Percentiles rank a stretch among this genome's conserved stretches.
These are phyloP conservation scores for Talaromyces sp. DNA, from an alignment of 2,329 filamentous ascomycete species.

Conservation along the genomic window DNA sequence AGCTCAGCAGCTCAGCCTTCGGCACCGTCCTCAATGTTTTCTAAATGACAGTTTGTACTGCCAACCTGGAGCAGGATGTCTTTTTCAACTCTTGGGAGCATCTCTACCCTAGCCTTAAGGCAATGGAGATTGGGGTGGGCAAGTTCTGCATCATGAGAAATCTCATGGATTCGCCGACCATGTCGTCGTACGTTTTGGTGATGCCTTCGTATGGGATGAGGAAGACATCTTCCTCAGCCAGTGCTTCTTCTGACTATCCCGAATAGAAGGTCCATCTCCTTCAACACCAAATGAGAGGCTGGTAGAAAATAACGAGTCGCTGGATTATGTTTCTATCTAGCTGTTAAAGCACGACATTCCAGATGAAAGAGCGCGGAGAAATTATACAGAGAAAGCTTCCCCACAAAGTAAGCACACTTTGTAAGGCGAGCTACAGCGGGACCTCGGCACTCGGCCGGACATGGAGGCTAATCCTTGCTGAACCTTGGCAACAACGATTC, in stretches of 20 bases:
- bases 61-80: not conserved
- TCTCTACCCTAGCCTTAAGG: not conserved
- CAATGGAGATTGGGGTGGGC: not conserved
- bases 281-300: not conserved
- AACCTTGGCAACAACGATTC: not conserved
- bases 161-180: not conserved
- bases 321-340: not conserved
- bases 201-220: not conserved
- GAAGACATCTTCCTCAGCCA: not conserved
- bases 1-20: not conserved
- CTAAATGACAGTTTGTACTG: not conserved
- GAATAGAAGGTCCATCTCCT: not conserved
- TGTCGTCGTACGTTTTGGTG: not conserved
- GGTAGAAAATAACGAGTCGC: not conserved
- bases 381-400: not conserved
- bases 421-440: not conserved
- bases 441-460: not conserved
- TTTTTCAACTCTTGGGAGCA: not conserved
- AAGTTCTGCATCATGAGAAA: not conserved
- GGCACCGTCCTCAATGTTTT: not conserved
- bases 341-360: not conserved
- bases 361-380: not conserved
- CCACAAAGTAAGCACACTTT: not conserved
- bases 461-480: not conserved
- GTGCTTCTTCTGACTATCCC: not conserved